A percentile compares a stretch with the other conserved stretches of the same genome.
Conservation (phyloP, 805 yeast genomes). For the Ogataea methylovora region DNA sequence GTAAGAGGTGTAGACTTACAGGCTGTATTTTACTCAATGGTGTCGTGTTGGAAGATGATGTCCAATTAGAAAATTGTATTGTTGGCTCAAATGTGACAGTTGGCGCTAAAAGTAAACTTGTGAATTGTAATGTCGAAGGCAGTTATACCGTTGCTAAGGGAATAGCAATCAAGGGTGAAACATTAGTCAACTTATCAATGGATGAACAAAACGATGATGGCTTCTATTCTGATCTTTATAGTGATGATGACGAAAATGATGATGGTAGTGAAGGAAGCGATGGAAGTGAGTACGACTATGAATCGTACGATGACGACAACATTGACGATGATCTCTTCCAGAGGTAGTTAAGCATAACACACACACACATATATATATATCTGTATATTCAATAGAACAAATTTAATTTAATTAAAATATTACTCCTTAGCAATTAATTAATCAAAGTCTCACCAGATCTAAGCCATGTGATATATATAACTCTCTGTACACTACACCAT, state of each 20-base stretch:
- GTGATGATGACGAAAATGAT: slow-evolving; percentile 13
- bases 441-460: no score
- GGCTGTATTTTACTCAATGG: slow-evolving; percentile 76
- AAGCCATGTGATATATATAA: no score
- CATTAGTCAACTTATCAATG: slow-evolving; percentile 27
- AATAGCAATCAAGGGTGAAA: slow-evolving; percentile 33
- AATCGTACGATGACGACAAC: slow-evolving; percentile 52
- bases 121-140: slow-evolving; percentile 83
- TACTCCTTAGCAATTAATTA: no score
- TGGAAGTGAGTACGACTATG: slow-evolving; percentile 36
- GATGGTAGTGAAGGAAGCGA: slow-evolving; percentile 33
- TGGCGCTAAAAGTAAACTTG: slow-evolving; percentile 55
- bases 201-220: slow-evolving; percentile 20
- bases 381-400: no score
- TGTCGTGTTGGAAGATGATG: slow-evolving; percentile 73
- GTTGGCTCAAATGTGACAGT: slow-evolving; percentile 66
- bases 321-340: slow-evolving; percentile 38
- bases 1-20: slow-evolving; percentile 79
- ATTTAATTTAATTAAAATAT: no score
- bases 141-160: slow-evolving; percentile 58
- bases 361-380: neutral
- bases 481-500: no score
- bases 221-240: slow-evolving; percentile 1
- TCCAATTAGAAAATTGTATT: slow-evolving; percentile 74
- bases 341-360: slow-evolving; percentile 4